Percentiles rank a stretch among this genome's conserved stretches.
Evolutionary conservation across 352 stramenopile genomes (phyloP).

Genomic region (Globisporangium barbulae): DNA sequence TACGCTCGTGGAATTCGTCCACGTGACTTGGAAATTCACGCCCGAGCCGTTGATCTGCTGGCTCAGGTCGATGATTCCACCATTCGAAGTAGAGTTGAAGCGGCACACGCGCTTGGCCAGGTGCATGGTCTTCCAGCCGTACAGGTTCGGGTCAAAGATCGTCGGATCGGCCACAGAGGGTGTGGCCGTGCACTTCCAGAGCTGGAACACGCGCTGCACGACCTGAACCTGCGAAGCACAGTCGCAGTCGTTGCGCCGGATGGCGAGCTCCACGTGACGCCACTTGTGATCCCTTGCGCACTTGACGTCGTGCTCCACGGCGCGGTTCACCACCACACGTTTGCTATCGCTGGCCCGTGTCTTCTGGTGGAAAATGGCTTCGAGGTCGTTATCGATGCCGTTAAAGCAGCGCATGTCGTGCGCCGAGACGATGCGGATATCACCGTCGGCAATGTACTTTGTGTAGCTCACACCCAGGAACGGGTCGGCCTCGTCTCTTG

Average conservation of each 20-base stretch:
- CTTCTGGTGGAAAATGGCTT: slow-evolving; percentile 42
- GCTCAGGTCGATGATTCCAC: slow-evolving; percentile 26
- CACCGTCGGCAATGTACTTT: slow-evolving; percentile 89
- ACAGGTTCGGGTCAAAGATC: slow-evolving; percentile 42
- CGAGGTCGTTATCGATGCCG: slow-evolving; percentile 80
- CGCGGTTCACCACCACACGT: slow-evolving; percentile 50
- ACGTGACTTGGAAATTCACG: slow-evolving; percentile 66
- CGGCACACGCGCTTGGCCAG: slow-evolving; percentile 52
- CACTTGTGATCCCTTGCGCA: slow-evolving; percentile 96
- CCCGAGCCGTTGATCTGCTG: slow-evolving; percentile 23
- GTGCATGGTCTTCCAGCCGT: slow-evolving; percentile 50
- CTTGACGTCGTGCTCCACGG: slow-evolving; percentile 64
- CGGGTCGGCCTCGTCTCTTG: slow-evolving; percentile 59
- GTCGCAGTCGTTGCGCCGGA: slow-evolving; percentile 91
- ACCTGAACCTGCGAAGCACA: slow-evolving; percentile 87
- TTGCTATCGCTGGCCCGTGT: not conserved
- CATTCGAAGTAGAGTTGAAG: slow-evolving; percentile 31
- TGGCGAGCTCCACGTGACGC: slow-evolving; percentile 80
- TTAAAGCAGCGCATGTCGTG: slow-evolving; percentile 92
- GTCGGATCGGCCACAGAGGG: slow-evolving; percentile 23
- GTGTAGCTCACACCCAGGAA: slow-evolving; percentile 73
- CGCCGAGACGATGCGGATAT: slow-evolving; percentile 81
- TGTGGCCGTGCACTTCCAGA: slow-evolving; percentile 91
- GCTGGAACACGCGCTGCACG: slow-evolving; percentile 86
- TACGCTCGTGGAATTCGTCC: slow-evolving; percentile 58